A percentile compares a stretch with the other conserved stretches of the same genome.
These are phyloP conservation scores for Ensete glaucum DNA, from an alignment of 176 grass and related monocot species.

Conservation along the genomic window DNA sequence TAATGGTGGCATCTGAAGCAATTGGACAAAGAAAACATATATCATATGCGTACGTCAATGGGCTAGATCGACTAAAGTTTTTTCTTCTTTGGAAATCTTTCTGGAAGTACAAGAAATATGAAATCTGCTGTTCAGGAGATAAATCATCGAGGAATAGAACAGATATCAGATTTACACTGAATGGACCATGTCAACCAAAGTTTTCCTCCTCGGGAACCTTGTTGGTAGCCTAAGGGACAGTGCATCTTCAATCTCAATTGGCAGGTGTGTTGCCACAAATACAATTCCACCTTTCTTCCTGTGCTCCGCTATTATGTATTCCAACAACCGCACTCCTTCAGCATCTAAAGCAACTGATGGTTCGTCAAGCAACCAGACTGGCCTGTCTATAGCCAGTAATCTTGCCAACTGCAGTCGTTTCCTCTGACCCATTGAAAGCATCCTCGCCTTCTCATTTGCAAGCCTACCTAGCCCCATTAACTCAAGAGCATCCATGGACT, in stretches of 20 bases:
- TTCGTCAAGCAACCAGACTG: slow-evolving; percentile 93
- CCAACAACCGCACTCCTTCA: slow-evolving; percentile 59
- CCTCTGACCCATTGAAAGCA: slow-evolving; percentile 95
- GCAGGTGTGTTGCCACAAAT: slow-evolving; percentile 81
- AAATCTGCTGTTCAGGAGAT: slow-evolving; percentile 39
- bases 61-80: slow-evolving; percentile 28
- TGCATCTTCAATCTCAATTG: slow-evolving; percentile 70
- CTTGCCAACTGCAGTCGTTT: slow-evolving; percentile 74
- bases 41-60: slow-evolving; percentile 37
- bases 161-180: neutral
- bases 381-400: slow-evolving; percentile 71
- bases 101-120: slow-evolving; percentile 55
- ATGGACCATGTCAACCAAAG: slow-evolving; percentile 70
- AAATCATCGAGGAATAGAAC: neutral
- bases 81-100: slow-evolving; percentile 46
- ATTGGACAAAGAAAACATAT: slow-evolving; percentile 16
- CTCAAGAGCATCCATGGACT: slow-evolving; percentile 47
- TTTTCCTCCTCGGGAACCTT: slow-evolving; percentile 78
- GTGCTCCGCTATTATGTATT: slow-evolving; percentile 81
- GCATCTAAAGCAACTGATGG: slow-evolving; percentile 77
- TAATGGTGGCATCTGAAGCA: neutral
- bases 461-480: slow-evolving; percentile 89
- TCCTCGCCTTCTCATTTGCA: slow-evolving; percentile 82
- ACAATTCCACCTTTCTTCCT: slow-evolving; percentile 87
- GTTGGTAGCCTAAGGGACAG: slow-evolving; percentile 72